Evolutionary conservation across 306 rosid species (phyloP).

Genomic region (Cucurbita maxima): DNA sequence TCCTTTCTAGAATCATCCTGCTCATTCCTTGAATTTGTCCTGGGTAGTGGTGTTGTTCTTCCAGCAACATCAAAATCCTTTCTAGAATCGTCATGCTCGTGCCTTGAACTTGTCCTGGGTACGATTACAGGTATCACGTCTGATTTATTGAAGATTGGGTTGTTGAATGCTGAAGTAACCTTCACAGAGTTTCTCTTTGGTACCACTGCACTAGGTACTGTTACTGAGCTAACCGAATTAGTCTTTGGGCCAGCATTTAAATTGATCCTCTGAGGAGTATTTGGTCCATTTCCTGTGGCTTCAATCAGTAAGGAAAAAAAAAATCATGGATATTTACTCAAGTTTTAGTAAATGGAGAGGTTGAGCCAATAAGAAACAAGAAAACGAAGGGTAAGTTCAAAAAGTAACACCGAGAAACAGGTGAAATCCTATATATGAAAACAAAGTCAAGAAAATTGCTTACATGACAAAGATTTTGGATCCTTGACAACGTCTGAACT

Average conservation of each 20-base stretch:
- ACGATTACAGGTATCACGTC: conserved; percentile 84
- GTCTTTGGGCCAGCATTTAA: conserved; percentile 51
- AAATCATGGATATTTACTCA: conserved; percentile 1
- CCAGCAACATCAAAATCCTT: conserved; percentile 58
- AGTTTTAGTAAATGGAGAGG: conserved; percentile 1
- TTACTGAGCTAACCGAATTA: conserved; percentile 39
- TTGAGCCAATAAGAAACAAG: not conserved
- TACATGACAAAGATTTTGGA: conserved; percentile 65
- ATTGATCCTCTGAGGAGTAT: conserved; percentile 74
- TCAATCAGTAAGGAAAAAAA: conserved; percentile 22
- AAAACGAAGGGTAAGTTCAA: too few relatives aligned
- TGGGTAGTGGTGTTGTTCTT: conserved; percentile 58
- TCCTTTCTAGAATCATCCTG: conserved; percentile 71
- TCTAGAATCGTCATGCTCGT: conserved; percentile 64
- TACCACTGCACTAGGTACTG: conserved; percentile 41
- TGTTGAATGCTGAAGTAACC: conserved; percentile 38
- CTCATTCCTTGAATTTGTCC: conserved; percentile 57
- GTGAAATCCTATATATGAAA: conserved; percentile 9
- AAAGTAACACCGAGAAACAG: too few relatives aligned
- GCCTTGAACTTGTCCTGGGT: conserved; percentile 59
- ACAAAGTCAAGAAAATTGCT: conserved; percentile 13
- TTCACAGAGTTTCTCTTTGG: conserved; percentile 52
- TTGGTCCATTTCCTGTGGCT: conserved; percentile 85
- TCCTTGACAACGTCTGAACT: conserved; percentile 75
- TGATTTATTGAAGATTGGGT: conserved; percentile 41